Percentiles rank a stretch among this genome's conserved stretches.
These are phyloP conservation scores for Alternaria longipes DNA, from an alignment of 2,329 filamentous ascomycete species.

Conservation along the genomic window DNA sequence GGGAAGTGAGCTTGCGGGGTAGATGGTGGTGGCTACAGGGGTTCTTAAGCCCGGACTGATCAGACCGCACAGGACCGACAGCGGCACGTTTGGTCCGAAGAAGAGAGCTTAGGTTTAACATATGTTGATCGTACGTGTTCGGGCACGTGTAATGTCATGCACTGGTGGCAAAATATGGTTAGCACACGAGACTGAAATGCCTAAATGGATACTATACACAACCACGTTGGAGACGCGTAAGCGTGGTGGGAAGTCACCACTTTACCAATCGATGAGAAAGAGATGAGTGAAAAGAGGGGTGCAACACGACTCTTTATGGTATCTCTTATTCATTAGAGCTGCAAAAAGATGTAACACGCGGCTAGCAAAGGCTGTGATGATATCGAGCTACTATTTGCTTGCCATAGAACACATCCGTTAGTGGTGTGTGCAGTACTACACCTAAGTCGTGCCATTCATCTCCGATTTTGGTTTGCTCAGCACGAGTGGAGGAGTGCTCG, in stretches of 20 bases:
- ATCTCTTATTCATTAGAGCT: not conserved
- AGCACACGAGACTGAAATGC: not conserved
- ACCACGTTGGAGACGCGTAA: not conserved
- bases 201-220: not conserved
- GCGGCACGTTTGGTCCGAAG: conserved; percentile 8
- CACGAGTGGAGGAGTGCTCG: conserved; percentile 55
- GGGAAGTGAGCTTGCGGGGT: conserved; percentile 24
- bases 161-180: not conserved
- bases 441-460: conserved; percentile 4
- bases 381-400: not conserved
- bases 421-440: not conserved
- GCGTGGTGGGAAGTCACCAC: not conserved
- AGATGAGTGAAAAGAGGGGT: not conserved
- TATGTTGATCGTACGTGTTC: conserved; percentile 49
- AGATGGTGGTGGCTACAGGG: conserved; percentile 11
- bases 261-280: not conserved
- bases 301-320: not conserved
- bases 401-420: not conserved
- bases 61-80: conserved; percentile 9
- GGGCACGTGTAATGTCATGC: conserved; percentile 13
- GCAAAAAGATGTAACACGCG: not conserved
- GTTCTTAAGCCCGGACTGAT: conserved; percentile 17
- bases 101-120: not conserved
- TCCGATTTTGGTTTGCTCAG: conserved; percentile 46
- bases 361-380: not conserved